Evolutionary conservation across 176 grass and related monocot genomes (phyloP), one percentile per base, ranked within the genome.

Genomic region (Lolium perenne): DNA sequence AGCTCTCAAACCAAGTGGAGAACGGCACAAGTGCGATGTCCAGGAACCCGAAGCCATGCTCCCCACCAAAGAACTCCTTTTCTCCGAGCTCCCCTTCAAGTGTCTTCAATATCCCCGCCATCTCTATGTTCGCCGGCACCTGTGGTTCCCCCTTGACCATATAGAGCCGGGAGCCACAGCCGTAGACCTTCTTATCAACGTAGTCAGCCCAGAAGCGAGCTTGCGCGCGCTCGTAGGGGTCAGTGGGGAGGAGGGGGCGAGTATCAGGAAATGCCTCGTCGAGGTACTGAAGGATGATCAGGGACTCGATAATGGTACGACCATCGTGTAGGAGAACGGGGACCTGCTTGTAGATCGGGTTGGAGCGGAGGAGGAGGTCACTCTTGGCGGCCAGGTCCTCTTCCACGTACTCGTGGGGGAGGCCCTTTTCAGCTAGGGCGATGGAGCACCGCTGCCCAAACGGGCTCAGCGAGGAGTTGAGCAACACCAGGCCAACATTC

Each of bases 321-420:
- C 89, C 92, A 47, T 43, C 79, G 78, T 97, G 92, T 56, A 97
- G 40, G n/a, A 97, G 87, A 2, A 97, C 90, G 0, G 94, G 94
- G 61, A 97, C 79, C 86, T 97, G 93, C 92, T 94, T 94, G 82
- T 94, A 80, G 8, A 97, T 15, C 1, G 95, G 95, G 80, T 97
- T 97, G 84, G 88, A 75, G 8, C 79, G 82, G 17, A 95, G 79
- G 46, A 98, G 81, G 40, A 93, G 87, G 25, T 91, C 86, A 80
- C 95, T 90, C 91, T 98, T 95, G 29, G 82, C 70, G 22, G 0
- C 58, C 1, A 76, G 85, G 50, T 82, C 56, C 83, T 93, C 69
- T 67, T 95, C 87, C 11, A 85, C 67, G 80, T 92, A 92, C 70
- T 87, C 86, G 71, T 90, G 91, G 1, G 70, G 2, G 0, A 93